Base-by-base conservation (phyloP, 2,329 filamentous ascomycete species). In the Moelleriella libera region DNA sequence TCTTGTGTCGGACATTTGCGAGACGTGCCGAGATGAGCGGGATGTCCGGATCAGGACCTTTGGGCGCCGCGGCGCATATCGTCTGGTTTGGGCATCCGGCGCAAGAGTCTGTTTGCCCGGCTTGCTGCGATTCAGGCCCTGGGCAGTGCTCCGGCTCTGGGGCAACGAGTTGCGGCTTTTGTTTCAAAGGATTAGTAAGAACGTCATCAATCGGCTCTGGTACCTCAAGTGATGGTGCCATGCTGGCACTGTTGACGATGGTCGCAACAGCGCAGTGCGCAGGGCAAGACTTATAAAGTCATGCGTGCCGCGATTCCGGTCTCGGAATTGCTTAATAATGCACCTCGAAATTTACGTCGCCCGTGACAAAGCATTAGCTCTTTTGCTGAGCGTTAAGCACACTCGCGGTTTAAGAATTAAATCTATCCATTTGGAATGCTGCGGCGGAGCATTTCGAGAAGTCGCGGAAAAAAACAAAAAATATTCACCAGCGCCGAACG, bases 71-170 rank as follows among this genome's bases (percentile, higher is more conserved):
- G 14, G 90, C 89, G 70, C 92, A 98, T 58, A 98, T 95, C 44
- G 80, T 72, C 69, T 98, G 89, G 70, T 98, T 98, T 1, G 92
- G 92, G 60, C 92, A 98, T 47, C 89, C 89, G 44, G 83, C 87
- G 70, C 92, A 98, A 42, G 88, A 88, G 66, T 95, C 89, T 46
- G 78, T 78, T 50, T 72, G 73, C 52, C 81, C 81, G 48, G 81
- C 81, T 54, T 77, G 68, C 54, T 87, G 73, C 11, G 84, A 88
- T 60, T 90, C 85, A 4, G 87, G 92, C 1, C 92, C 92, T 3
- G 90, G 90, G 60, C 92, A 98, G 71, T 97, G 89, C 66, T 97
- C 88, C 69, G 90, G 90, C 62, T 97, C 89, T 41, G 92, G 90
- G 21, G 92, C 92, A 53, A 97, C 85, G 47, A 98, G 83, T 53